Conservation (phyloP, 176 grass and related monocot genomes). For the Aegilops longissima region DNA sequence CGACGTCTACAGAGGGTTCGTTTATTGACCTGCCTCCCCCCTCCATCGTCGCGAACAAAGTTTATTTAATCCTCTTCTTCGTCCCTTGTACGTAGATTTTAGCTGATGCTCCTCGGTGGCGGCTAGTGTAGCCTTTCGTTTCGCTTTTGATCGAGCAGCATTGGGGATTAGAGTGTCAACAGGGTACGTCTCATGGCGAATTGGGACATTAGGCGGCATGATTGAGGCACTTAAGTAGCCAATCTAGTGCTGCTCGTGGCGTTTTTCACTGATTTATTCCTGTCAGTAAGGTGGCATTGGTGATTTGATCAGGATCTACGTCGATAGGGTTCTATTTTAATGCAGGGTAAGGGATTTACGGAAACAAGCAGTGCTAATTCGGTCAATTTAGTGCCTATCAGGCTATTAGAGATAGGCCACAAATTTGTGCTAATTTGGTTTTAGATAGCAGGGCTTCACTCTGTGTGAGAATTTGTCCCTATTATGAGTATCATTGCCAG, state of each 20-base stretch:
- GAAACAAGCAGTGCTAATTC: not conserved
- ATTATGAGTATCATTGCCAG: not conserved
- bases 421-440: slow-evolving; percentile 3
- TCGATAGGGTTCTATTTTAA: not conserved
- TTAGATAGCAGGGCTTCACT: not conserved
- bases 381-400: slow-evolving; percentile 2
- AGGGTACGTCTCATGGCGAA: not conserved
- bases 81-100: not conserved
- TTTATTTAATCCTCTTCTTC: not conserved
- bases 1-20: slow-evolving; percentile 93
- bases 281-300: slow-evolving; percentile 18
- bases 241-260: slow-evolving; percentile 10
- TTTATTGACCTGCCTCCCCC: not conserved
- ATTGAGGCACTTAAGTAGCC: slow-evolving; percentile 23
- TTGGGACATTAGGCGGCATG: slow-evolving; percentile 5
- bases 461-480: not conserved
- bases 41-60: not conserved
- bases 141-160: slow-evolving; percentile 22
- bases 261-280: not conserved
- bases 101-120: slow-evolving; percentile 8
- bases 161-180: slow-evolving; percentile 24
- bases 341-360: slow-evolving; percentile 3
- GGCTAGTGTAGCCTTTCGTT: not conserved
- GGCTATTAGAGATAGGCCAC: not conserved
- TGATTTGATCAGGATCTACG: slow-evolving; percentile 25